Evolutionary conservation across 345 rosid genomes (phyloP).

Genomic region (Kandelia obovata): DNA sequence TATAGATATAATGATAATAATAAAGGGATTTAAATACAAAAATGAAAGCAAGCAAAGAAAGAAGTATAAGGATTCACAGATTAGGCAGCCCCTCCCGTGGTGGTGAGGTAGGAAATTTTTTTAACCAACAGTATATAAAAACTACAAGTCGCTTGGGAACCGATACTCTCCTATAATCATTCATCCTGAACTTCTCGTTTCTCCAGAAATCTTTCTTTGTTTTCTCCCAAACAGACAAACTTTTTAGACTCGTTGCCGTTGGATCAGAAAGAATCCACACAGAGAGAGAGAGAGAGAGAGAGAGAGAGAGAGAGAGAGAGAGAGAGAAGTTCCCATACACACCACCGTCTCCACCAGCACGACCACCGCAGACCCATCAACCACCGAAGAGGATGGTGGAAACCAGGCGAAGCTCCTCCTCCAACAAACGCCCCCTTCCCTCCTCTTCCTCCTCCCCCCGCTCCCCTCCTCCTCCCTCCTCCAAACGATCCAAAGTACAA

Average conservation of each 20-base stretch:
- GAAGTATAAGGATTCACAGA: no score
- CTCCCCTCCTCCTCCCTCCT: conserved; percentile 44
- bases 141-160: neutral
- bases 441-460: conserved; percentile 37
- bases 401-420: conserved; percentile 84
- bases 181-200: neutral
- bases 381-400: conserved; percentile 63
- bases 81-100: no score
- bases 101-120: no score
- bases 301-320: conserved; percentile 4
- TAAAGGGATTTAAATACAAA: no score
- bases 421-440: conserved; percentile 70
- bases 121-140: no score
- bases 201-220: neutral
- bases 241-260: conserved; percentile 1
- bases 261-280: conserved; percentile 40
- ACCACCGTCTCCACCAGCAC: neutral
- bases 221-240: neutral
- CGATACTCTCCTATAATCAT: conserved; percentile 9
- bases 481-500: conserved; percentile 77
- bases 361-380: neutral
- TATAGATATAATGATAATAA: no score
- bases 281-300: neutral
- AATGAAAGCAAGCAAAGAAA: no score
- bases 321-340: no score